These are phyloP conservation scores for Hygrophorus pudorinus DNA, from an alignment of 768 basidiomycete genomes.

Conservation along the genomic window DNA sequence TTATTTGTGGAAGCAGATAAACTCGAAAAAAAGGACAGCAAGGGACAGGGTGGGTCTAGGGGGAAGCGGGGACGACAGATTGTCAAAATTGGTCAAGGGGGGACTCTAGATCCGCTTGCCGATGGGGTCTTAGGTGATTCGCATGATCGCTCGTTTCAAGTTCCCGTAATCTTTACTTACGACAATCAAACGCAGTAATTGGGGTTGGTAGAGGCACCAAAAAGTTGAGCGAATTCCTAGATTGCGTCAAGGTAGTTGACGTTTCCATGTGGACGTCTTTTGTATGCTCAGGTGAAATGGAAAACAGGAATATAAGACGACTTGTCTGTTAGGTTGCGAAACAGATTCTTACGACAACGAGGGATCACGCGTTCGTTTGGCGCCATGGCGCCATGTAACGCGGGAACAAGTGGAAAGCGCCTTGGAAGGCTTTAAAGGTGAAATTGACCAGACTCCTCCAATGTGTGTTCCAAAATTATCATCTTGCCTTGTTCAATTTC, in stretches of 20 bases:
- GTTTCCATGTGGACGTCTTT: neutral
- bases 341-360: slow-evolving; percentile 93
- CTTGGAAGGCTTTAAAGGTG: slow-evolving; percentile 69
- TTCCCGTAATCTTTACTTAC: neutral
- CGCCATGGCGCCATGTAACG: slow-evolving; percentile 80
- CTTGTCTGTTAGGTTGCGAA: slow-evolving; percentile 85
- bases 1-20: slow-evolving; percentile 67
- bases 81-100: slow-evolving; percentile 86
- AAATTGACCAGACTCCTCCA: slow-evolving; percentile 86
- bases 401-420: slow-evolving; percentile 59
- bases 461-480: slow-evolving; percentile 44
- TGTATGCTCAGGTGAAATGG: neutral
- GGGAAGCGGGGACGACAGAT: slow-evolving; percentile 35
- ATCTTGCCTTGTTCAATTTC: slow-evolving; percentile 1
- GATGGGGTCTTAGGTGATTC: slow-evolving; percentile 81
- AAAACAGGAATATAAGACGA: slow-evolving; percentile 79
- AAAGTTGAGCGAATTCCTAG: slow-evolving; percentile 69
- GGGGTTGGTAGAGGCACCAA: slow-evolving; percentile 90
- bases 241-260: slow-evolving; percentile 72
- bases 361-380: slow-evolving; percentile 67
- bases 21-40: slow-evolving; percentile 31
- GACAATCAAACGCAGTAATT: slow-evolving; percentile 49
- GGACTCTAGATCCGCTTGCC: slow-evolving; percentile 93
- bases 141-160: neutral
- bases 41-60: slow-evolving; percentile 21